Base-by-base conservation (phyloP, 2,329 filamentous ascomycete species). In the Scortechinia acanthostroma region DNA sequence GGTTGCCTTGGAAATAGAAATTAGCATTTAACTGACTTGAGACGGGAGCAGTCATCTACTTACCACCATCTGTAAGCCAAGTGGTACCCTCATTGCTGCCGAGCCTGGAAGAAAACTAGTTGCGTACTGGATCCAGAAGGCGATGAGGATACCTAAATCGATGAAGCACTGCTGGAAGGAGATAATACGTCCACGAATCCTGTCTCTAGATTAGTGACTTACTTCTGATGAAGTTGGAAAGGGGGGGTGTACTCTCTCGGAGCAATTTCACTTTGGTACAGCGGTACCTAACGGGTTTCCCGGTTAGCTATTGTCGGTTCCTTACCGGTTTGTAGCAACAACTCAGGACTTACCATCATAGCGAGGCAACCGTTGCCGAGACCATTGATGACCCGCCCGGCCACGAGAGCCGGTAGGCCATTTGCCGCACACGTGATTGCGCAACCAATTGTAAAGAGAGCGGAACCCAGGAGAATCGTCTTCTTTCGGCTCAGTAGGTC, bases 371-470 rank as follows among this genome's bases (percentile, higher is more conserved):
- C 45, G 28, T 48, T 48, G 25, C 47, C 45, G 14, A 60, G n/a
- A 3, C 58, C 57, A 47, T 54, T 54, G 4, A 60, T 53, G 2
- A 57, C 50, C 14, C 57, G 51, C 3, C 57, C 57, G n/a, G 53
- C 53, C 6, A 59, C 47, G 22, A 60, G 48, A n/a, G 48, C 45
- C 10, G 42, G 37, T 15, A 58, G 47, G 20, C 48, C 47, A 37
- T 56, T 55, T 3, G 55, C 50, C 4, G 49, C 51, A 15, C 23
- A 47, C 20, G 46, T 25, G 49, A 55, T 53, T 20, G 52, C 59
- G 14, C 64, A 55, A 16, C 69, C 68, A 43, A 71, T 48, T 13
- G 67, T 65, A 57, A 67, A 72, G 47, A 71, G 59, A 10, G 64
- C 48, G 21, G 64, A 65, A 2, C 62, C 66, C 21, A 69, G 52